Conservation (phyloP, 345 rosid genomes). For the Euphorbia tirucalli region DNA sequence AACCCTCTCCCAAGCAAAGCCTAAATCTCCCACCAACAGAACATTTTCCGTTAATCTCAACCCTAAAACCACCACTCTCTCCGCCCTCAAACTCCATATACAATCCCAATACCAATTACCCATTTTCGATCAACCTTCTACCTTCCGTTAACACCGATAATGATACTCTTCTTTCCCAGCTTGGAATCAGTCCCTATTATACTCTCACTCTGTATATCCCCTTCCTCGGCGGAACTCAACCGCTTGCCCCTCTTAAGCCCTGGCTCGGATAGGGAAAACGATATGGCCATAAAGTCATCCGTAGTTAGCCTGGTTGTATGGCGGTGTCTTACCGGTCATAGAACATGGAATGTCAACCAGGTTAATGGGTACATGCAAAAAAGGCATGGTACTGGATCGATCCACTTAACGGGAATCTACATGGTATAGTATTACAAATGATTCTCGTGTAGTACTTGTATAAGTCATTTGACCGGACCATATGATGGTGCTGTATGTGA, state of each 20-base stretch:
- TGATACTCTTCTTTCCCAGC: constrained; percentile 40
- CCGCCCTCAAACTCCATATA: constrained; percentile 44
- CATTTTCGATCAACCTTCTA: constrained; percentile 33
- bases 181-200: constrained; percentile 45
- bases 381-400: too few species aligned
- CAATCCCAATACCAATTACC: constrained; percentile 46
- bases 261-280: constrained; percentile 85
- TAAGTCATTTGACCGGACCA: too few species aligned
- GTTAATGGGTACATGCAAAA: too few species aligned
- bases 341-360: too few species aligned
- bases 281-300: too few species aligned
- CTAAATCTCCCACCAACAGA: constrained; percentile 46
- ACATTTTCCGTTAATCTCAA: constrained; percentile 45
- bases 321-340: too few species aligned
- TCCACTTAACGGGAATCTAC: too few species aligned
- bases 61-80: constrained; percentile 54
- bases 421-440: too few species aligned
- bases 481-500: too few species aligned
- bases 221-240: constrained; percentile 52
- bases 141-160: constrained; percentile 4
- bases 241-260: constrained; percentile 54
- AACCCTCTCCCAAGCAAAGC: too few species aligned
- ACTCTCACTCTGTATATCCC: constrained; percentile 57
- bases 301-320: too few species aligned
- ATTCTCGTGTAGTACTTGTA: too few species aligned